Conservation (phyloP, 257 asterid species). For the Solanum lignicaule region DNA sequence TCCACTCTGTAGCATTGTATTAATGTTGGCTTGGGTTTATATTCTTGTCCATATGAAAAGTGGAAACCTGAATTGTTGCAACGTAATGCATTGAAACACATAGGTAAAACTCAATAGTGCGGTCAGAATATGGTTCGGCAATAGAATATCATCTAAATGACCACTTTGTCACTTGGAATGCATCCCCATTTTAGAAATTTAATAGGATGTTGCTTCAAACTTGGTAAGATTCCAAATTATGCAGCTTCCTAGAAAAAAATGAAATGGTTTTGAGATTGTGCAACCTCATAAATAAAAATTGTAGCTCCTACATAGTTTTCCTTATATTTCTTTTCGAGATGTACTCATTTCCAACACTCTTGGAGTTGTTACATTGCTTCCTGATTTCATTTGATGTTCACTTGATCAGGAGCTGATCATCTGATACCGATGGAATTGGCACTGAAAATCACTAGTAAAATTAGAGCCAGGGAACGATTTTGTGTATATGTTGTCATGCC, state of each 20-base stretch:
- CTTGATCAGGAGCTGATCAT: slow-evolving; percentile 75
- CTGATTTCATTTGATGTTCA: neutral
- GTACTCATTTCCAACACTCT: neutral
- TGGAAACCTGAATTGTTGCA: neutral
- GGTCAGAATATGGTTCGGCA: neutral
- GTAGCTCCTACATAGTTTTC: neutral
- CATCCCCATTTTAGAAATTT: neutral
- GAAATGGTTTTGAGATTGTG: neutral
- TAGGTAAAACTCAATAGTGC: neutral
- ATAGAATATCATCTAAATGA: neutral
- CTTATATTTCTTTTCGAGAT: neutral
- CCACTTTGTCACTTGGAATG: neutral
- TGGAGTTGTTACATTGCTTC: neutral
- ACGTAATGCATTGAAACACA: neutral
- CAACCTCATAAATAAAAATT: neutral
- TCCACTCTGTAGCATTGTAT: neutral
- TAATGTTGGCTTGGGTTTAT: neutral
- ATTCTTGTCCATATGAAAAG: neutral
- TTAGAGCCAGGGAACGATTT: slow-evolving; percentile 69
- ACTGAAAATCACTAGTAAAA: slow-evolving; percentile 65
- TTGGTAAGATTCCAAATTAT: neutral
- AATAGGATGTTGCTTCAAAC: neutral
- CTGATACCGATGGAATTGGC: slow-evolving; percentile 76
- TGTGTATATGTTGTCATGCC: slow-evolving; percentile 69
- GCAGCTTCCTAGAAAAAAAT: neutral